Base-by-base conservation (phyloP, 306 rosid genomes). In the Cucumis melo region DNA sequence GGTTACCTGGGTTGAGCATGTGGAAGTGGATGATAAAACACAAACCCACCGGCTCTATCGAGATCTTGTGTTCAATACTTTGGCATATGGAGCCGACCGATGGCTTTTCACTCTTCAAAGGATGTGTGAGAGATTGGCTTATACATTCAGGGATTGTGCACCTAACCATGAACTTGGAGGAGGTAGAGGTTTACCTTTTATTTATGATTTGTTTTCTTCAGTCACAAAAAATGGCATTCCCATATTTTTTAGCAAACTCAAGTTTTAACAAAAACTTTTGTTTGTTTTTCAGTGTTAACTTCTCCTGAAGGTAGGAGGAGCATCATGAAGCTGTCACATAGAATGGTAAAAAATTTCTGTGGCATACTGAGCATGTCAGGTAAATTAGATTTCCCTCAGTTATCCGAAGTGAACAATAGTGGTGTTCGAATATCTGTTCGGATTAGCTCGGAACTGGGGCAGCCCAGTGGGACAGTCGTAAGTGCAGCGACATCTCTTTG, bases 1-100 rank as follows among this genome's bases (percentile, higher is more conserved):
- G 97, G 82, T 93, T 55, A 80, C 90, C 17, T 93, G 97, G 97
- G 82, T 88, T 10, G 98, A 93, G 74, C 97, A 89, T 68, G 89
- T 89, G 21, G 86, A 88, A 75, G 92, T 91, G 21, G 87, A 86
- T 58, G 91, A 93, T 15, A 83, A 66, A 75, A 41, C 38, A 27
- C 88, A 87, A 54, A 83, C 85, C 16, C 85, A 88, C 65, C 41
- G 58, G 20, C 84, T 83, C 21, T 93, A 78, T 36, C 80, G 86
- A 77, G 89, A 88, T 67, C 75, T 85, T 51, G 62, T 88, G 10
- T 82, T 78, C 41, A 44, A 61, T 38, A 77, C 32, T 5, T 58
- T 73, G 19, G 87, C 89, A 11, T 93, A 84, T 81, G 89, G 96
- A 61, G 97, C 97, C 15, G 81, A 85, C 44, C 83, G 92, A 77